Evolutionary conservation across 2,329 filamentous ascomycete species (phyloP).

Genomic region (Colletotrichum eleusines): DNA sequence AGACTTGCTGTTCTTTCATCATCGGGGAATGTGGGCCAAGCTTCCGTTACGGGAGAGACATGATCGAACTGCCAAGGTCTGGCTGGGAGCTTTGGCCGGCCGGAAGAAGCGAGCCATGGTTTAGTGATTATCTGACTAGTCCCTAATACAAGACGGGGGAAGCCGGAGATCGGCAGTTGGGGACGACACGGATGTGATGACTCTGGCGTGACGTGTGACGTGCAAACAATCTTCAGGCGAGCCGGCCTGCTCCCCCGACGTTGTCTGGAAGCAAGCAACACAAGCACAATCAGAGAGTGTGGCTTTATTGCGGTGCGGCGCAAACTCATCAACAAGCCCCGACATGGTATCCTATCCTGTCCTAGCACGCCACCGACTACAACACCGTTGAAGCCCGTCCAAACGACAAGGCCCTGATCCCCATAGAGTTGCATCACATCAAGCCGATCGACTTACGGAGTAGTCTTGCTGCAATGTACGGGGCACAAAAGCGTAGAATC

Average conservation of each 20-base stretch:
- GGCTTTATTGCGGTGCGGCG: not conserved
- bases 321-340: too few species aligned
- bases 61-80: constrained; percentile 8
- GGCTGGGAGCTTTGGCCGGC: constrained; percentile 13
- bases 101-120: constrained; percentile 27
- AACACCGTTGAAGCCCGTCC: constrained; percentile 3
- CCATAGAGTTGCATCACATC: not conserved
- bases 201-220: not conserved
- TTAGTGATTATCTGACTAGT: not conserved
- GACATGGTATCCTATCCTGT: not conserved
- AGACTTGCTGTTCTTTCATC: constrained; percentile 10
- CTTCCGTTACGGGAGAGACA: constrained; percentile 24
- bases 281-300: not conserved
- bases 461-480: not conserved
- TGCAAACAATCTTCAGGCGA: not conserved
- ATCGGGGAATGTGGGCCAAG: not conserved
- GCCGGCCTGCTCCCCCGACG: not conserved
- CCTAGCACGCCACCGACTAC: not conserved
- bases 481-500: not conserved
- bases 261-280: too few species aligned
- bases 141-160: not conserved
- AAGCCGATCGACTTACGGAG: not conserved
- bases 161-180: not conserved
- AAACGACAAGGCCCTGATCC: not conserved
- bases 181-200: not conserved